Conservation (phyloP, 2,329 filamentous ascomycete species). For the Truncatella angustata region DNA sequence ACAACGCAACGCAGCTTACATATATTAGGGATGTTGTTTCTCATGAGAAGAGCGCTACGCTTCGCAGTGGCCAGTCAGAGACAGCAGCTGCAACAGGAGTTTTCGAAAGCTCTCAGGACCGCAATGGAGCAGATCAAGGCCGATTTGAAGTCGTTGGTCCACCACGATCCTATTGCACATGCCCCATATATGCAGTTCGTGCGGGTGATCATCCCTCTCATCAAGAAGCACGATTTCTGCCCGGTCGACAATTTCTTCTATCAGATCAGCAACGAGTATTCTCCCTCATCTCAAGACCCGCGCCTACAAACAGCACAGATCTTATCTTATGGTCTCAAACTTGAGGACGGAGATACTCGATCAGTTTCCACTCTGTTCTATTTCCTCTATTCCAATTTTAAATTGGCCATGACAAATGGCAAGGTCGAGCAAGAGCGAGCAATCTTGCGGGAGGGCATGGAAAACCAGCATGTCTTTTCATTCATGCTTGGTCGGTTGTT, state of each 20-base stretch:
- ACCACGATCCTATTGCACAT: conserved; percentile 38
- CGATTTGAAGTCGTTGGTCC: conserved; percentile 41
- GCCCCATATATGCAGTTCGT: conserved; percentile 49
- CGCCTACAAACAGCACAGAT: conserved; percentile 55
- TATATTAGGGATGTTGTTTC: conserved; percentile 36
- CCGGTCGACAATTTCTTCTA: conserved; percentile 55
- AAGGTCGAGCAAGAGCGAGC: conserved; percentile 44
- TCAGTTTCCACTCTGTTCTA: conserved; percentile 52
- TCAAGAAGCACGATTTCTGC: conserved; percentile 56
- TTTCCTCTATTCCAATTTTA: conserved; percentile 57
- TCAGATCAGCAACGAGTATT: conserved; percentile 54
- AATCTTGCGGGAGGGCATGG: conserved; percentile 49
- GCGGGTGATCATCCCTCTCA: conserved; percentile 49
- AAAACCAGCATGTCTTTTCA: conserved; percentile 38
- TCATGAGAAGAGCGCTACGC: conserved; percentile 49
- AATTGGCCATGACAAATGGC: conserved; percentile 49
- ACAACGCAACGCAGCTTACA: background rate
- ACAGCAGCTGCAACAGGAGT: conserved; percentile 37
- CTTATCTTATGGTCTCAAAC: conserved; percentile 52
- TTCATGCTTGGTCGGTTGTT: conserved; percentile 54
- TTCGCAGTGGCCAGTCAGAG: conserved; percentile 33
- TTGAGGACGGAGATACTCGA: conserved; percentile 49
- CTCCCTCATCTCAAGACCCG: conserved; percentile 53
- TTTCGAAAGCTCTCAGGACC: conserved; percentile 39
- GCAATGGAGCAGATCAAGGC: conserved; percentile 55